Conservation (phyloP, 2,329 filamentous ascomycete species). For the Aureobasidium vineae region DNA sequence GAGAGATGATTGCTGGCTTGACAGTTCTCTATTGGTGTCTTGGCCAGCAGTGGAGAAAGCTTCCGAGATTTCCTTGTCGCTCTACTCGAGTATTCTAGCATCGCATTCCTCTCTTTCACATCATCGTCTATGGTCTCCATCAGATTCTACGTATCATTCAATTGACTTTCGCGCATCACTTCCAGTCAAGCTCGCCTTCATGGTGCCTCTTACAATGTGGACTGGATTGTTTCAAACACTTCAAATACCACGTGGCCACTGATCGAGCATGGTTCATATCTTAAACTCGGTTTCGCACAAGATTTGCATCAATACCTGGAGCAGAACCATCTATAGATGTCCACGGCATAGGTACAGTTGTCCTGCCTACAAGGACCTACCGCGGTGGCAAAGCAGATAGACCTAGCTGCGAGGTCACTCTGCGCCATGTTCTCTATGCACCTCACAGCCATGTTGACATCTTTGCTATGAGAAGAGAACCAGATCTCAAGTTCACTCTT, state of each 20-base stretch:
- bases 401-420: neutral
- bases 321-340: neutral
- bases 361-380: neutral
- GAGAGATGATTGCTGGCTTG: neutral
- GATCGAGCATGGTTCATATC: neutral
- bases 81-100: neutral
- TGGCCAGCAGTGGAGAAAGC: neutral
- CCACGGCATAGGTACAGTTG: neutral
- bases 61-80: neutral
- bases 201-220: neutral
- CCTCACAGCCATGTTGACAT: too few relatives aligned
- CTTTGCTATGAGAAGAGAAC: neutral
- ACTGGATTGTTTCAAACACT: neutral
- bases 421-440: neutral
- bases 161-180: too few relatives aligned
- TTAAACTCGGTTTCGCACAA: neutral
- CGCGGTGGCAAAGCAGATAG: neutral
- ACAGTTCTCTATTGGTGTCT: neutral
- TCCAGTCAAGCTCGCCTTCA: too few relatives aligned
- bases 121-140: neutral
- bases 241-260: neutral
- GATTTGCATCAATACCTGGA: neutral
- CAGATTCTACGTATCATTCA: too few relatives aligned
- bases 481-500: neutral
- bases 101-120: neutral